These are phyloP conservation scores for Annona squamosa DNA, from an alignment of 164 flowering plant species.

Conservation along the genomic window DNA sequence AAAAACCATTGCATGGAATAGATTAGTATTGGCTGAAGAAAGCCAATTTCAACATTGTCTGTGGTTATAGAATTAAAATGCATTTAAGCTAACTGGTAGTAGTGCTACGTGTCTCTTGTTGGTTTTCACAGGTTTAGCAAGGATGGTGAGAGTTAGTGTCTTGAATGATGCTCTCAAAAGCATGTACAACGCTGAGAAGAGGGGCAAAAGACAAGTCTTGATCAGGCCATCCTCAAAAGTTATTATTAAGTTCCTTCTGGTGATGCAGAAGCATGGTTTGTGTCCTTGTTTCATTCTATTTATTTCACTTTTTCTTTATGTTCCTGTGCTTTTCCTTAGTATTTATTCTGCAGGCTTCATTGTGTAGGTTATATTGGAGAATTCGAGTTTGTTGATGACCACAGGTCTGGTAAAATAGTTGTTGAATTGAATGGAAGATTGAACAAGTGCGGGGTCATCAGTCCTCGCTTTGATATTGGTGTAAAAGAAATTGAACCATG, in stretches of 20 bases:
- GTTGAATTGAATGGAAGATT: conserved; percentile 29
- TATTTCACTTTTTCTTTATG: neutral
- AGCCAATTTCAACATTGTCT: too few relatives aligned
- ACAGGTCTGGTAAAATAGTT: conserved; percentile 24
- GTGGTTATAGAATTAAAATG: too few relatives aligned
- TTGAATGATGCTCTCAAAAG: conserved; percentile 32
- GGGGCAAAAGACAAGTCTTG: conserved; percentile 32
- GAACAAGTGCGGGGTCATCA: conserved; percentile 31
- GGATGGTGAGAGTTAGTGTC: conserved; percentile 20
- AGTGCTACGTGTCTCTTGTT: neutral
- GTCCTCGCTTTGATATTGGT: conserved; percentile 29
- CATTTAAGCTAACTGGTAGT: too few relatives aligned
- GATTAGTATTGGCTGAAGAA: too few relatives aligned
- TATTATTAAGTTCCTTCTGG: conserved; percentile 23
- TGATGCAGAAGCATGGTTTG: conserved; percentile 35
- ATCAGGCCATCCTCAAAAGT: conserved; percentile 28
- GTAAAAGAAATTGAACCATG: conserved; percentile 27
- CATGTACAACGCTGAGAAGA: conserved; percentile 34
- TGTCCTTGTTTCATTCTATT: neutral
- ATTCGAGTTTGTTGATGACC: conserved; percentile 29
- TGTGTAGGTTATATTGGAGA: conserved; percentile 26
- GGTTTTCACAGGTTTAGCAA: conserved; percentile 5
- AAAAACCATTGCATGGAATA: too few relatives aligned
- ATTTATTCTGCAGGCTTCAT: neutral
- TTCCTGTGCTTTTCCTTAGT: neutral